Evolutionary conservation across 163 green algal species (phyloP), one percentile per base, ranked within the genome.

Genomic region (Scenedesmus sp.): DNA sequence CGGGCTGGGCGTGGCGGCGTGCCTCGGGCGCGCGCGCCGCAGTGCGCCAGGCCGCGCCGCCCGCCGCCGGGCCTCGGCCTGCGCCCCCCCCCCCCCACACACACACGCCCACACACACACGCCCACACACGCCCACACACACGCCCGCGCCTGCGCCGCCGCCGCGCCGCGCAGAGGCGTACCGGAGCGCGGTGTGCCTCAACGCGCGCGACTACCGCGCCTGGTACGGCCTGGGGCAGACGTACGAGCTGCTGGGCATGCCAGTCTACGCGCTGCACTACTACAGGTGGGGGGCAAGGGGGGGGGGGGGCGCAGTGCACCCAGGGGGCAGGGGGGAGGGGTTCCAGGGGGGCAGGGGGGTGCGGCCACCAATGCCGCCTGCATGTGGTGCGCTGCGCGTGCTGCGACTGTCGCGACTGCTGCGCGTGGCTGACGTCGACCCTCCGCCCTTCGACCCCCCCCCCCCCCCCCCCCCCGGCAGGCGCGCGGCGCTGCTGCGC

Each of bases 221-320:
- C 39, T 97, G 94, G 95, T 98, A 99, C 82, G 92, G 94, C 22
- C 88, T 99, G 65, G 96, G 96, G 5, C 96, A 99, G 85, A 97
- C 95, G 36, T 98, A 99, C 83, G 96, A 99, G 91, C 92, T 99
- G 74, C 89, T 99, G 50, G 47, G 44, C 44, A 97, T 98, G 95
- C 96, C 93, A 1, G 94, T 92, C 75, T 98, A 98, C 70, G 96
- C 96, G 4, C 83, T 99, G 60, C 94, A 99, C 87, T 99, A 99
- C 89, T 99, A 96, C 87, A 86, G 92, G 48, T 85, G 81, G 42
- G 83, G 60, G 24, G 75, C 39, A 47, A 15, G 39, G n/a, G n/a
- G n/a, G 26, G 50, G 20, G 14, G 24, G 50, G 20, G 24, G 50
- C 7, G 7, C 13, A 58, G 7, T 58, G 11, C 50, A n/a, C 20